These are phyloP conservation scores for Penstemon eatonii DNA, from an alignment of 257 asterid genomes.

Conservation along the genomic window DNA sequence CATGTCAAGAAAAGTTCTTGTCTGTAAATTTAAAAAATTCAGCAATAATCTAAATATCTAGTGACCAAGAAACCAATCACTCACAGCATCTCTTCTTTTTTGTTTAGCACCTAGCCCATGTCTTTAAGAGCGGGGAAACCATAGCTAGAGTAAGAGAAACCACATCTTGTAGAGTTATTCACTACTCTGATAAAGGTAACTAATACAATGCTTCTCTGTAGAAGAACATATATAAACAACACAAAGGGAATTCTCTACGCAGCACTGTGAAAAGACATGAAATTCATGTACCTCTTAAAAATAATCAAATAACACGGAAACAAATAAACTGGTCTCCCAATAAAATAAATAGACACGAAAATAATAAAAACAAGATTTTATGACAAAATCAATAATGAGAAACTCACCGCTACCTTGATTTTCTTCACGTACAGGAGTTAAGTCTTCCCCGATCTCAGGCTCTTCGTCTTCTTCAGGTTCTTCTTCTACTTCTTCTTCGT, in stretches of 20 bases:
- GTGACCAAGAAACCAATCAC: not conserved
- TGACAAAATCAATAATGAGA: conserved; percentile 1
- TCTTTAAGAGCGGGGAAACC: no score
- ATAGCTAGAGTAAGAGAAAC: no score
- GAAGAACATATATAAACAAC: not conserved
- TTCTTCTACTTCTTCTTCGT: conserved; percentile 31
- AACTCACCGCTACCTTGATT: conserved; percentile 45
- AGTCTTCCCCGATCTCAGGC: conserved; percentile 35
- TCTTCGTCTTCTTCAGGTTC: conserved; percentile 29
- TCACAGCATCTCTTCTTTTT: not conserved
- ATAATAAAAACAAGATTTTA: not conserved
- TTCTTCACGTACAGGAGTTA: conserved; percentile 33
- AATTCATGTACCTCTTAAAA: no score
- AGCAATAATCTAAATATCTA: not conserved
- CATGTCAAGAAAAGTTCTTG: not conserved
- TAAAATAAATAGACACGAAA: not conserved
- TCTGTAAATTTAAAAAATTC: not conserved
- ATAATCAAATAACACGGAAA: no score
- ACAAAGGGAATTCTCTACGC: not conserved
- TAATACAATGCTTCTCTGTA: not conserved
- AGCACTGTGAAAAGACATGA: not conserved
- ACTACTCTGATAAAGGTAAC: not conserved
- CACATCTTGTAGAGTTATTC: not conserved
- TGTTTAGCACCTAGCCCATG: no score
- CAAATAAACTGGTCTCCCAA: no score